Percentiles rank a stretch among this genome's conserved stretches.
Evolutionary conservation across 1,139 yeast genomes (phyloP).

Genomic region (Saccharomyces hybrid): DNA sequence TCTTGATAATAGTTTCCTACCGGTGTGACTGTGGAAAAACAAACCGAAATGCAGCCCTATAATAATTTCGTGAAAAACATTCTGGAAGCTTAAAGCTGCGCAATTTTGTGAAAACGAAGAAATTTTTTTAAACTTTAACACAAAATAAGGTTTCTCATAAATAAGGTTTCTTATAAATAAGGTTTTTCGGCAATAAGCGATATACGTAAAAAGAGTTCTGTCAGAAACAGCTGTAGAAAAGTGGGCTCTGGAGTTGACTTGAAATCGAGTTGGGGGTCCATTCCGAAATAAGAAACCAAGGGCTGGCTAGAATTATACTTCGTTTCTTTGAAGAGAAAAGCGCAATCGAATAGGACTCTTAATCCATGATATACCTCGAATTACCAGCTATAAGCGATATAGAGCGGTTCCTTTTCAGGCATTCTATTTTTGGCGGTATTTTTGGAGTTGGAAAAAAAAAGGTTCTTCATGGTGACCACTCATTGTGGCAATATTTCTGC

Average conservation of each 20-base stretch:
- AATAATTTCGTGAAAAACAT: neutral
- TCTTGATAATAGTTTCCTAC: neutral
- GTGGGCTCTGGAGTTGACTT: neutral
- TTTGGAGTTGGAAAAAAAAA: too few species aligned
- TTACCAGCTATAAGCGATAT: too few species aligned
- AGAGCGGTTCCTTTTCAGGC: too few species aligned
- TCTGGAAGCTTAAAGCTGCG: neutral
- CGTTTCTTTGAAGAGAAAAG: neutral
- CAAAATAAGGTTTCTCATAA: neutral
- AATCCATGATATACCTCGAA: too few species aligned
- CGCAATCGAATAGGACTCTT: neutral
- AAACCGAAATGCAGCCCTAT: neutral
- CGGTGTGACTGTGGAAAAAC: neutral
- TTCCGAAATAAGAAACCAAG: neutral
- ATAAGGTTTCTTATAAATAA: neutral
- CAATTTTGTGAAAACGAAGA: neutral
- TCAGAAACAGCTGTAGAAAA: neutral
- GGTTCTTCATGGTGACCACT: too few species aligned
- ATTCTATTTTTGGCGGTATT: too few species aligned
- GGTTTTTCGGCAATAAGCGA: neutral
- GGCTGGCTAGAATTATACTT: neutral
- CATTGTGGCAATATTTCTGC: too few species aligned
- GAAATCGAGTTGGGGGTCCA: neutral
- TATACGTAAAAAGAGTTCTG: neutral
- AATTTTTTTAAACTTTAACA: neutral